Percentiles rank a stretch among this genome's conserved stretches.
Conservation (phyloP, 306 rosid species). For the Pueraria montana region DNA sequence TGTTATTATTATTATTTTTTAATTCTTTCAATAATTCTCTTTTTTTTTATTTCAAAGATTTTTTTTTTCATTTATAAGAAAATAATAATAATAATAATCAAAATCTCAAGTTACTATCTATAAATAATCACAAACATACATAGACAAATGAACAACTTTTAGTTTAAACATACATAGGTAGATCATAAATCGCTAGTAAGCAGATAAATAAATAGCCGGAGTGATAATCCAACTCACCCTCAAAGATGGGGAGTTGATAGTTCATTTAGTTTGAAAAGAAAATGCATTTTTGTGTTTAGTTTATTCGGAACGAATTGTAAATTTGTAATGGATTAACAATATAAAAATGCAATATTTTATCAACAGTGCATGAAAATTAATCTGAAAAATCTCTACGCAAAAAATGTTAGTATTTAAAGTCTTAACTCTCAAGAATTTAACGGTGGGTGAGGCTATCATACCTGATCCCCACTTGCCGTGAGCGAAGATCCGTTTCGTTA, state of each 20-base stretch:
- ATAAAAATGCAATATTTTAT: too few species aligned
- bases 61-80: neutral
- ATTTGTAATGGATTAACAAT: neutral
- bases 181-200: neutral
- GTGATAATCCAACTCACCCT: neutral
- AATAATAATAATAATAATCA: neutral
- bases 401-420: too few species aligned
- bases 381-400: neutral
- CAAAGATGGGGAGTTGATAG: neutral
- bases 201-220: too few species aligned
- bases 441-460: neutral
- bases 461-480: neutral
- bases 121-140: neutral
- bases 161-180: neutral
- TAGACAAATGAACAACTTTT: slow-evolving; percentile 16
- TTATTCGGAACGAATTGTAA: neutral
- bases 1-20: too few species aligned
- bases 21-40: neutral
- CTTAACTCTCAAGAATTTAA: too few species aligned
- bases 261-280: neutral
- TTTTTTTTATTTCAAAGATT: neutral
- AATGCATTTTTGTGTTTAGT: neutral
- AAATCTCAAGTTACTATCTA: neutral
- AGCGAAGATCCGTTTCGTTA: slow-evolving; percentile 44
- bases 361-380: neutral